Percentiles rank a stretch among this genome's conserved stretches.
Conservation (phyloP, 2,329 filamentous ascomycete species). For the Claviceps citrina region DNA sequence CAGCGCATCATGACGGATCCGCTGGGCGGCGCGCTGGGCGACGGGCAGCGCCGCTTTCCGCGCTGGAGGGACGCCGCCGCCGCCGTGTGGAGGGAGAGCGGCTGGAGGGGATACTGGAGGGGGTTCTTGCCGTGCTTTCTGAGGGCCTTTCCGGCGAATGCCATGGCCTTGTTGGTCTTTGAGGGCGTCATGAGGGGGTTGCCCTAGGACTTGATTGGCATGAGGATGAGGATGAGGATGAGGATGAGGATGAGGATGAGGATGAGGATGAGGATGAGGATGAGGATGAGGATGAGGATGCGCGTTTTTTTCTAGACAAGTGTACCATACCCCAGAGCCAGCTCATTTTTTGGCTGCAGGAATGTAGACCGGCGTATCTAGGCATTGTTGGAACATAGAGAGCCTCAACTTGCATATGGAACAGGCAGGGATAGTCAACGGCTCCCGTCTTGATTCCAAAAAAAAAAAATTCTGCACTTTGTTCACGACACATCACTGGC, state of each 20-base stretch:
- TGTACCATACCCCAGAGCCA: not conserved
- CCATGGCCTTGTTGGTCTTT: slow-evolving; percentile 82
- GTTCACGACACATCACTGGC: not conserved
- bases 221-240: too few species aligned
- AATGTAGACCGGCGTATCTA: not conserved
- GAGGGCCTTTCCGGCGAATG: slow-evolving; percentile 89
- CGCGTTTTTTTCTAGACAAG: not conserved
- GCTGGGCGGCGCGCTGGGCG: slow-evolving; percentile 52
- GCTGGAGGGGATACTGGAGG: slow-evolving; percentile 73
- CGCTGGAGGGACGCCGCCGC: slow-evolving; percentile 68
- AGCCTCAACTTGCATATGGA: too few species aligned
- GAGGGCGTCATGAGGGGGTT: slow-evolving; percentile 71
- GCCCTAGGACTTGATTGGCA: too few species aligned
- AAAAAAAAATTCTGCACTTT: not conserved
- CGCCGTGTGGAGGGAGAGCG: slow-evolving; percentile 61
- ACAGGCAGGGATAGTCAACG: too few species aligned
- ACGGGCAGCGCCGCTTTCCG: slow-evolving; percentile 52
- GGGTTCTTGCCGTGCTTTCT: slow-evolving; percentile 90
- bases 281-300: too few species aligned
- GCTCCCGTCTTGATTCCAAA: not conserved
- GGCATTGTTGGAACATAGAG: not conserved
- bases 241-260: too few species aligned
- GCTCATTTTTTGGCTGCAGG: not conserved
- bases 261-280: too few species aligned
- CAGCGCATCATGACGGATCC: slow-evolving; percentile 95